Evolutionary conservation across 768 basidiomycete species (phyloP).

Genomic region (Tubosaeta brunneosetosa): DNA sequence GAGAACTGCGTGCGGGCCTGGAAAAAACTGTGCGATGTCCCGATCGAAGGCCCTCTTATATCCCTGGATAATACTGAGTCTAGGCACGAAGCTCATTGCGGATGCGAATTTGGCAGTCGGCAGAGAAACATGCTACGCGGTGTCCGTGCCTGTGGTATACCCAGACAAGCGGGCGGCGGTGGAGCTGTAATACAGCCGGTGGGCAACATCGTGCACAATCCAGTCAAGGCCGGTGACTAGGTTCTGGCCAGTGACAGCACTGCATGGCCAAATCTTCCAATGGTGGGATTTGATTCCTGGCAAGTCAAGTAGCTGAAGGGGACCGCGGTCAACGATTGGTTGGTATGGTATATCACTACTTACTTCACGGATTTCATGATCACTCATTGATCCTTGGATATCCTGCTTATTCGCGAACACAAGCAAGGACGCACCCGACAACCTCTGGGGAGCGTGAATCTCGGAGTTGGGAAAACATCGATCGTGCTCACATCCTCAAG

Average conservation of each 20-base stretch:
- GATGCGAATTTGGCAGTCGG: slow-evolving; percentile 2
- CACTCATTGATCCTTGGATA: slow-evolving; percentile 79
- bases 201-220: slow-evolving; percentile 86
- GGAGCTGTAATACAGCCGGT: slow-evolving; percentile 79
- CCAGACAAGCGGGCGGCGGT: slow-evolving; percentile 11
- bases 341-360: slow-evolving; percentile 26
- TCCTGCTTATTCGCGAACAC: slow-evolving; percentile 99
- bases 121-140: neutral
- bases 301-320: slow-evolving; percentile 70
- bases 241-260: slow-evolving; percentile 85
- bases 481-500: slow-evolving; percentile 77
- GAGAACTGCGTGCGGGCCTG: slow-evolving; percentile 9
- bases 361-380: slow-evolving; percentile 79
- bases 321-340: slow-evolving; percentile 7
- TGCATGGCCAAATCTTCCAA: slow-evolving; percentile 89
- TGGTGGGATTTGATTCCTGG: slow-evolving; percentile 78
- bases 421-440: slow-evolving; percentile 92
- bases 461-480: slow-evolving; percentile 5
- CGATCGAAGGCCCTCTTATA: slow-evolving; percentile 7
- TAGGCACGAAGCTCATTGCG: slow-evolving; percentile 9
- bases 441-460: slow-evolving; percentile 50
- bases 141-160: neutral
- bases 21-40: slow-evolving; percentile 8
- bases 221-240: slow-evolving; percentile 84
- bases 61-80: slow-evolving; percentile 1